Conservation (phyloP, 2,329 filamentous ascomycete genomes). For the Fusarium domesticum region DNA sequence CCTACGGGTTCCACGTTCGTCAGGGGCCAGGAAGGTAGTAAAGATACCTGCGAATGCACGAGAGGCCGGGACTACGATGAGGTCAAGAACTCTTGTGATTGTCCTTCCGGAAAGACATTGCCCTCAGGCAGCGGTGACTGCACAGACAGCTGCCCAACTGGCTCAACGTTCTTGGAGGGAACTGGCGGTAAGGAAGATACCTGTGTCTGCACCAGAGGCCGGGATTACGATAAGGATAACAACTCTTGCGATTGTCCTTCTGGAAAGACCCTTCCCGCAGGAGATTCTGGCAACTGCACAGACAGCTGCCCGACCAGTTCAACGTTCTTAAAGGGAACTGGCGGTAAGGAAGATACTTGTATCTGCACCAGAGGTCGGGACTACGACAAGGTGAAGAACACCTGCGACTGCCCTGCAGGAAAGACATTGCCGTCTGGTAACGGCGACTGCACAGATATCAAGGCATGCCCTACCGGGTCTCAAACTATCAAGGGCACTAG, state of each 20-base stretch:
- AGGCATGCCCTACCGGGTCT: neutral
- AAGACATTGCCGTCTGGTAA: neutral
- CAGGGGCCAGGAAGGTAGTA: neutral
- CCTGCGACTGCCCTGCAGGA: neutral
- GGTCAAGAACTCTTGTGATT: neutral
- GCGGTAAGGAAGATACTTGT: neutral
- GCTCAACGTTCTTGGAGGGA: neutral
- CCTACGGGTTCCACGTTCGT: neutral
- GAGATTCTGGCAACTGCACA: neutral
- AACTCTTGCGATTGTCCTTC: neutral
- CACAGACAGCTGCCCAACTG: neutral
- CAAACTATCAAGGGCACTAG: neutral
- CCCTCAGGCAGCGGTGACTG: neutral
- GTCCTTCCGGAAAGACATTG: neutral
- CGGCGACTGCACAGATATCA: neutral
- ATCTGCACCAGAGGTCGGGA: neutral
- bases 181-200: neutral
- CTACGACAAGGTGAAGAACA: neutral
- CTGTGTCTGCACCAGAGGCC: neutral
- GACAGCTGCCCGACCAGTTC: neutral
- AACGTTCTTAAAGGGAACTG: neutral
- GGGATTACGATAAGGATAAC: neutral
- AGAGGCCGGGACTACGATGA: neutral
- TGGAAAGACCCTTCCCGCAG: neutral
- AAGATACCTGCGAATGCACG: neutral